Evolutionary conservation across 2,329 filamentous ascomycete species (phyloP).

Genomic region (Claviceps fusiformis): DNA sequence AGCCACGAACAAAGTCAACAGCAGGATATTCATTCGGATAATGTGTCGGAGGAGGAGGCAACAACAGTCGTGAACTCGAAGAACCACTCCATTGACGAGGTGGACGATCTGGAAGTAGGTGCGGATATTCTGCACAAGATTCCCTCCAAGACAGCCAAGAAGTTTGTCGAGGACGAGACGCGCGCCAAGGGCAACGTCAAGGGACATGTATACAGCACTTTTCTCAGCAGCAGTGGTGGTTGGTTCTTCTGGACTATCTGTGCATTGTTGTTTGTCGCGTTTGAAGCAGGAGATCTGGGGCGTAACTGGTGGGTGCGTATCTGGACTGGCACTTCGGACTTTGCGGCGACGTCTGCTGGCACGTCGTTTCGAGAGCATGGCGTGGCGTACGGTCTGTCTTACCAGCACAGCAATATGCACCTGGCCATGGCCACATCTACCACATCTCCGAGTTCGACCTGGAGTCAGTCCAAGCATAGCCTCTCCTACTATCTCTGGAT

Average conservation of each 20-base stretch:
- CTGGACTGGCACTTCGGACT: conserved; percentile 35
- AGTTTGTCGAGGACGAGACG: conserved; percentile 67
- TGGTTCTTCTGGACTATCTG: conserved; percentile 44
- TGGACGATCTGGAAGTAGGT: conserved; percentile 24
- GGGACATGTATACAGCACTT: conserved; percentile 50
- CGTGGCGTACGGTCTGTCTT: conserved; percentile 29
- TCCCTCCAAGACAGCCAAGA: conserved; percentile 41
- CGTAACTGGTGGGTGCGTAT: conserved; percentile 52
- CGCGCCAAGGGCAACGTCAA: conserved; percentile 59
- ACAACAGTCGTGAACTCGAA: conserved; percentile 46
- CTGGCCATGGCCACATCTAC: conserved; percentile 18
- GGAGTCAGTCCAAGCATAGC: conserved; percentile 18
- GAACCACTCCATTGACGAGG: conserved; percentile 28
- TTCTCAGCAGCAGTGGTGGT: conserved; percentile 54
- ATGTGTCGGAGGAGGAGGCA: conserved; percentile 22
- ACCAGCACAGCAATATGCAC: conserved; percentile 33
- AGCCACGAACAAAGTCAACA: conserved; percentile 34
- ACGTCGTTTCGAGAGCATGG: conserved; percentile 18
- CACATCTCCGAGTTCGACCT: background rate
- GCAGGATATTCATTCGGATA: conserved; percentile 33
- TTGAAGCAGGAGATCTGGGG: conserved; percentile 40
- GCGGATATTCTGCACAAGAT: conserved; percentile 32
- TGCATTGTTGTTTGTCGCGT: conserved; percentile 37
- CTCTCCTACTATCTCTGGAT: conserved; percentile 53
- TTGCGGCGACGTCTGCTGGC: background rate